These are phyloP conservation scores for Scedosporium apiospermum DNA, from an alignment of 2,329 filamentous ascomycete species.

Conservation along the genomic window DNA sequence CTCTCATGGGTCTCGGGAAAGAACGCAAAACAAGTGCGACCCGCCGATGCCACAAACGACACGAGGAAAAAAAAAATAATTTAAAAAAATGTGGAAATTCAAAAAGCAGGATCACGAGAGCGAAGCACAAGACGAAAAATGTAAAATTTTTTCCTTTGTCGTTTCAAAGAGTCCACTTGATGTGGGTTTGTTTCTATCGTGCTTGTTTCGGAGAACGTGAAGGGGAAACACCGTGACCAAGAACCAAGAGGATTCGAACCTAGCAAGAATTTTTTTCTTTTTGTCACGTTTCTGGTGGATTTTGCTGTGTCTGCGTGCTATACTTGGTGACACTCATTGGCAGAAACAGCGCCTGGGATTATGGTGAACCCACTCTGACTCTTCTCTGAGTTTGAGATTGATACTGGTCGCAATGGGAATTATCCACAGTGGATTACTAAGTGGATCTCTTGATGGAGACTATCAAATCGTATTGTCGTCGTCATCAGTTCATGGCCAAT, in stretches of 20 bases:
- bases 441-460: too few species aligned
- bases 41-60: not conserved
- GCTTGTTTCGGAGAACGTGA: not conserved
- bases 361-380: not conserved
- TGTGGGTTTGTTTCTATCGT: not conserved
- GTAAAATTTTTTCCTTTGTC: too few species aligned
- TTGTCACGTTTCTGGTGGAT: not conserved
- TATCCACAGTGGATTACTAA: too few species aligned
- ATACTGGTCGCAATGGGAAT: not conserved
- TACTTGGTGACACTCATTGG: not conserved
- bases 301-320: not conserved
- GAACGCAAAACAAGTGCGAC: not conserved
- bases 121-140: too few species aligned
- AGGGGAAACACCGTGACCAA: not conserved
- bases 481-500: too few species aligned
- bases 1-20: not conserved
- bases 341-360: not conserved
- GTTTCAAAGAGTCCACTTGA: too few species aligned
- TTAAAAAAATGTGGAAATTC: not conserved
- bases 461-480: too few species aligned
- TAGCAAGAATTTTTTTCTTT: not conserved
- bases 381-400: not conserved
- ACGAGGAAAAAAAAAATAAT: not conserved
- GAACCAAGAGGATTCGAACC: not conserved
- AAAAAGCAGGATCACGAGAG: too few species aligned